phyloP scores from a whole-genome alignment of 805 yeast genomes.

The Wickerhamiella alocasiicola region DNA sequence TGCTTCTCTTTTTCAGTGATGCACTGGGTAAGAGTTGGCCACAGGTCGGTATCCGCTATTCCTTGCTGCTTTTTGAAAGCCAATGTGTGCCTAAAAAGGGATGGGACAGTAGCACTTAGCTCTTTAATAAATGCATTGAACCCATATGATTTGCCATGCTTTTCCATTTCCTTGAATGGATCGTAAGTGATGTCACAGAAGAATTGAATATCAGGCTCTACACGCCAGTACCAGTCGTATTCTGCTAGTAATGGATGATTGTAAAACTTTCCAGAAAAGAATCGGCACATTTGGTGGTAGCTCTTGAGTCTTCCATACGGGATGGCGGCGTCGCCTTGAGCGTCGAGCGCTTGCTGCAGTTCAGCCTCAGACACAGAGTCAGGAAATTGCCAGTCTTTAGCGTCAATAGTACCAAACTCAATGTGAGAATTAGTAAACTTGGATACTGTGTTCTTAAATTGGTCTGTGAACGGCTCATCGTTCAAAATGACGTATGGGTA shows the following conservation, averaged over 20 bases:
- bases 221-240: conserved; percentile 90
- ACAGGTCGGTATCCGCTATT: conserved; percentile 26
- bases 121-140: conserved; percentile 73
- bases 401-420: conserved; percentile 57
- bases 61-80: conserved; percentile 39
- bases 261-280: conserved; percentile 71
- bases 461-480: conserved; percentile 57
- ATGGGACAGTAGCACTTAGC: conserved; percentile 69
- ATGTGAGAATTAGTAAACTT: conserved; percentile 47
- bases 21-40: conserved; percentile 23
- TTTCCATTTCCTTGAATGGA: conserved; percentile 73
- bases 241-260: conserved; percentile 60
- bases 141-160: conserved; percentile 61
- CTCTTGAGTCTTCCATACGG: conserved; percentile 73
- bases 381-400: conserved; percentile 61
- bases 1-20: conserved; percentile 15
- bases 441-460: conserved; percentile 44
- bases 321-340: conserved; percentile 73
- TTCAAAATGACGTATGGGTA: conserved; percentile 89
- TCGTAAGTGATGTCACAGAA: conserved; percentile 87
- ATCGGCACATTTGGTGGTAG: conserved; percentile 94
- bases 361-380: conserved; percentile 32
- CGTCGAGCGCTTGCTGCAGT: conserved; percentile 45
- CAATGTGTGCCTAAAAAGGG: conserved; percentile 59
- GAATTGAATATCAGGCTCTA: conserved; percentile 85